Base-by-base conservation (phyloP, 768 basidiomycete genomes). In the Lentinula guzmanii region DNA sequence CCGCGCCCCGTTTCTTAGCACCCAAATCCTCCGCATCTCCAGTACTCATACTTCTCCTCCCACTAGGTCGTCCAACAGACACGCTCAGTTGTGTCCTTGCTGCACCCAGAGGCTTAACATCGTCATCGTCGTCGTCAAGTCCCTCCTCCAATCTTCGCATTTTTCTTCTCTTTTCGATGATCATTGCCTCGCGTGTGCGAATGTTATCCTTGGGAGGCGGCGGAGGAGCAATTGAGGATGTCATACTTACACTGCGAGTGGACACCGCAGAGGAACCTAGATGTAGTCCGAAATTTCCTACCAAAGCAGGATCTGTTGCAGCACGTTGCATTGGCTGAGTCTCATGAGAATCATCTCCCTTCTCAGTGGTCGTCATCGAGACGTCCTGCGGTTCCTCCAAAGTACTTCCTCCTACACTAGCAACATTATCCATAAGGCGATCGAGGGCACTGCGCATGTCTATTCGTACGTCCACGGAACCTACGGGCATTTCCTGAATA, bases 401-500 rank as follows among this genome's bases (percentile, higher is more conserved):
- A 43, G 53, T 41, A 58, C 64, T 64, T 34, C 68, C 67, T 64
- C 73, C 72, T 62, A 73, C 75, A 37, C 79, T 78, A 48, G 80
- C 82, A 18, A 88, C 86, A 60, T 88, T 85, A 63, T 88, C 86
- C 83, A 90, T 87, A 34, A 90, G 75, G 48, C 86, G 75, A 68
- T 90, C 88, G 34, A 90, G 76, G 5, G 88, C 89, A 63, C 85
- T 87, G 62, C 84, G 83, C 82, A 89, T 88, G 52, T 89, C 88
- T 76, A 83, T 81, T 64, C 83, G 80, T 31, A 86, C 84, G 65
- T 85, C 81, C 31, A 84, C 77, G 50, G 80, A 77, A 6, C 79
- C 78, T 68, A 81, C 70, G 13, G 77, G 80, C 67, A 74, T 77
- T 65, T 65, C 75, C 68, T 46, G 34, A 10, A 48, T 10, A 50